Percentiles rank a stretch among this genome's conserved stretches.
phyloP scores from a whole-genome alignment of 2,329 filamentous ascomycete species.

The Claviceps fusiformis region DNA sequence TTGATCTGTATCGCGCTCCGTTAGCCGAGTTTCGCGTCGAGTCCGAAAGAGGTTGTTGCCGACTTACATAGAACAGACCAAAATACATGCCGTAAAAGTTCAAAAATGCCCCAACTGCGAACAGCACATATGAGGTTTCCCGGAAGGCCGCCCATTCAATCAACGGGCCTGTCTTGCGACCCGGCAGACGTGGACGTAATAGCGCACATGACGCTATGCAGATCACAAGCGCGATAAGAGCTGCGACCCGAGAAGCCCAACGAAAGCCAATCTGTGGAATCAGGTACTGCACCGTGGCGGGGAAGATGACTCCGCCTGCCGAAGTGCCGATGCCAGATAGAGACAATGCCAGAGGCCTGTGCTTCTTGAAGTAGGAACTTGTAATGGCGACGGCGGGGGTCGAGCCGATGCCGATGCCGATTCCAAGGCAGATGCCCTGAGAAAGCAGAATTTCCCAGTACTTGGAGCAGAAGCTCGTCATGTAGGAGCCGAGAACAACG shows the following conservation, averaged over 20 bases:
- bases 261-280: slow-evolving; percentile 45
- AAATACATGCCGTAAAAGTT: slow-evolving; percentile 26
- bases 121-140: slow-evolving; percentile 40
- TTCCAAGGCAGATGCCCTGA: slow-evolving; percentile 37
- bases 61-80: slow-evolving; percentile 26
- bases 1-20: slow-evolving; percentile 11
- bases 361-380: slow-evolving; percentile 46
- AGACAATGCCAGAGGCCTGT: slow-evolving; percentile 44
- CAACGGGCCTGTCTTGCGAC: slow-evolving; percentile 33
- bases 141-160: slow-evolving; percentile 44
- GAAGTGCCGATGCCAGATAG: slow-evolving; percentile 46
- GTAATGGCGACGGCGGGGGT: slow-evolving; percentile 46
- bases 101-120: slow-evolving; percentile 34
- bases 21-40: background rate
- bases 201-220: slow-evolving; percentile 25
- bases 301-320: slow-evolving; percentile 42
- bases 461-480: slow-evolving; percentile 27
- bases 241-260: slow-evolving; percentile 51
- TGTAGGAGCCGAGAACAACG: slow-evolving; percentile 32
- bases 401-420: slow-evolving; percentile 43
- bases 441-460: slow-evolving; percentile 42
- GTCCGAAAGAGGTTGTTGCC: background rate
- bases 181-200: slow-evolving; percentile 32
- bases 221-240: slow-evolving; percentile 43
- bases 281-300: slow-evolving; percentile 42